Conservation (phyloP, 805 yeast species). For the Saccharomycopsis oosterbeekiorum region DNA sequence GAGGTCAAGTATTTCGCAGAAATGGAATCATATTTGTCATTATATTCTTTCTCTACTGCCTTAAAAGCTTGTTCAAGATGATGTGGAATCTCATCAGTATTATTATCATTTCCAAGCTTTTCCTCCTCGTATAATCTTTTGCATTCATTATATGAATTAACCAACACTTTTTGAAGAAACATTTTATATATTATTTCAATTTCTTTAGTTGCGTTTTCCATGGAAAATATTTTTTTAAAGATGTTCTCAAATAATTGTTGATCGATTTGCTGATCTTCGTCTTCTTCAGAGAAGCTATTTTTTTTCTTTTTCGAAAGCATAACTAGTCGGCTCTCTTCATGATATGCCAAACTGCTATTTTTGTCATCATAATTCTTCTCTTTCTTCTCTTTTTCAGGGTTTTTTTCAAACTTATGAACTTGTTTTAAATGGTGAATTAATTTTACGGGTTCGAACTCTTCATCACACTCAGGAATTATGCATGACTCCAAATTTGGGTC, state of each 20-base stretch:
- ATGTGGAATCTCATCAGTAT: constrained; percentile 10
- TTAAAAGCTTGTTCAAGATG: constrained; percentile 17
- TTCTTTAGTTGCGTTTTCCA: not conserved
- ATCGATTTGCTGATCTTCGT: not conserved
- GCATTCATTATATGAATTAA: not conserved
- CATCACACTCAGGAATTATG: not conserved
- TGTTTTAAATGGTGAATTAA: not conserved
- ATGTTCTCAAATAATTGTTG: not conserved
- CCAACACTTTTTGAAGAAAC: not conserved
- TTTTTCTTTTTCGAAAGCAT: not conserved
- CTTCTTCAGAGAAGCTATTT: not conserved
- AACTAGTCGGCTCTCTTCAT: not conserved
- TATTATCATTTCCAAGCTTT: not conserved
- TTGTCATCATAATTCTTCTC: not conserved
- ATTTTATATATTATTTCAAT: not conserved
- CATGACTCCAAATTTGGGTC: not conserved
- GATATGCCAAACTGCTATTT: not conserved
- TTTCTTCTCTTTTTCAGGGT: not conserved
- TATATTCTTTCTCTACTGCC: constrained; percentile 1
- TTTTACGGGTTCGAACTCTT: not conserved
- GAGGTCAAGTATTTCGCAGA: constrained; percentile 1
- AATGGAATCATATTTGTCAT: constrained; percentile 11
- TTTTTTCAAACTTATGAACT: not conserved
- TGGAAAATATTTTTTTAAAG: not conserved
- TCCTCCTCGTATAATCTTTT: not conserved